phyloP scores from a whole-genome alignment of 148 eudicot genomes.

The Nyssa sinensis region DNA sequence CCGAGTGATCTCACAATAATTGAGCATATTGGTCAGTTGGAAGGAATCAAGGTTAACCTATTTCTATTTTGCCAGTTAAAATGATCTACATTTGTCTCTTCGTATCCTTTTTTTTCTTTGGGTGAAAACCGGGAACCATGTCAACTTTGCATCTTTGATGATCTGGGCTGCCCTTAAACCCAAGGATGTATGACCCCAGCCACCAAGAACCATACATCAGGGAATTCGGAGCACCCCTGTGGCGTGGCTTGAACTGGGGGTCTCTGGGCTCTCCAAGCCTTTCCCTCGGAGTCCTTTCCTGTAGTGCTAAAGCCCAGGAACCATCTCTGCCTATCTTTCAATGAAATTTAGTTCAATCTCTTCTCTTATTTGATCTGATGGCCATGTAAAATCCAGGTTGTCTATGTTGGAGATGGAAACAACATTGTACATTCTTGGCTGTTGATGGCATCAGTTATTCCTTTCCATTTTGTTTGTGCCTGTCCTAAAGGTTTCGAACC shows the following conservation, averaged over 20 bases:
- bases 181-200: too few relatives aligned
- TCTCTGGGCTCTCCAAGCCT: too few relatives aligned
- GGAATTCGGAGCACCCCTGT: too few relatives aligned
- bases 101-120: too few relatives aligned
- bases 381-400: constrained; percentile 52
- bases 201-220: too few relatives aligned
- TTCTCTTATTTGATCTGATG: neutral
- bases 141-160: too few relatives aligned
- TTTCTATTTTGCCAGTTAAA: neutral
- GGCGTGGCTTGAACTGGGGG: too few relatives aligned
- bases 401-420: constrained; percentile 98
- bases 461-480: constrained; percentile 94
- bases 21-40: constrained; percentile 81
- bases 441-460: constrained; percentile 71
- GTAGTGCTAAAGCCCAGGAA: too few relatives aligned
- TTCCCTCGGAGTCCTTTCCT: too few relatives aligned
- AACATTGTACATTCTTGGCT: constrained; percentile 91
- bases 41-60: constrained; percentile 82
- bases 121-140: too few relatives aligned
- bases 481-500: constrained; percentile 97
- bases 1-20: constrained; percentile 49
- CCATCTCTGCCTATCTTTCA: too few relatives aligned
- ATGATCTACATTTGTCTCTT: neutral
- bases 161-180: too few relatives aligned
- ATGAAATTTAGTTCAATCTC: neutral